phyloP scores from a whole-genome alignment of 2,329 filamentous ascomycete species.

The Claviceps maximensis region DNA sequence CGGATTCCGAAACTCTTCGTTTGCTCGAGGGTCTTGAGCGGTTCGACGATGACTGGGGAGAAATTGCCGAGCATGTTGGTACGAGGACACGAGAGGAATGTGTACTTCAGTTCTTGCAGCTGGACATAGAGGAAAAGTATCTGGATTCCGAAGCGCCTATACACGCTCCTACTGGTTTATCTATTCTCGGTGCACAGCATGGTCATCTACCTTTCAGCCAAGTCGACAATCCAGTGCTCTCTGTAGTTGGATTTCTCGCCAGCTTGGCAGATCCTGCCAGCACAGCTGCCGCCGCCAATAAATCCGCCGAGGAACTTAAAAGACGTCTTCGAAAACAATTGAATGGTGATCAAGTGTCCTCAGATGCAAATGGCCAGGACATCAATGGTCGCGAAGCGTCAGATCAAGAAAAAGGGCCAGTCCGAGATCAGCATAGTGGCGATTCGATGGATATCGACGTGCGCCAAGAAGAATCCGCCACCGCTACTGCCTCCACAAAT shows the following conservation, averaged over 20 bases:
- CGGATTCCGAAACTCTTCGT: slow-evolving; percentile 76
- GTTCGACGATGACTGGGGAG: slow-evolving; percentile 92
- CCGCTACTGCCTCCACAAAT: slow-evolving; percentile 35
- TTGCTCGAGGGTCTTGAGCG: slow-evolving; percentile 83
- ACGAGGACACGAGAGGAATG: slow-evolving; percentile 91
- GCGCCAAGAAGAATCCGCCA: slow-evolving; percentile 35
- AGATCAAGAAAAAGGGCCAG: not conserved
- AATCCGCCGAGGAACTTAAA: slow-evolving; percentile 76
- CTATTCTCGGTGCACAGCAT: slow-evolving; percentile 56
- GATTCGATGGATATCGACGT: slow-evolving; percentile 54
- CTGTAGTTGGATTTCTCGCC: slow-evolving; percentile 86
- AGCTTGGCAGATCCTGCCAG: slow-evolving; percentile 81
- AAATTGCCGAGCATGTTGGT: slow-evolving; percentile 83
- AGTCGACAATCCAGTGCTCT: slow-evolving; percentile 91
- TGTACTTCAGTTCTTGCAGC: slow-evolving; percentile 86
- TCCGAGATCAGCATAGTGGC: slow-evolving; percentile 22
- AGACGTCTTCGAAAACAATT: slow-evolving; percentile 66
- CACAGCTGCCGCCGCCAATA: slow-evolving; percentile 79
- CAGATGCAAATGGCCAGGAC: slow-evolving; percentile 44
- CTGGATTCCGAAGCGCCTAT: slow-evolving; percentile 56
- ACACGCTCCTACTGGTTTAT: slow-evolving; percentile 42
- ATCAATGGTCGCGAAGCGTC: slow-evolving; percentile 23
- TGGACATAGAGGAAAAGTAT: slow-evolving; percentile 97
- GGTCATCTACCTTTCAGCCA: slow-evolving; percentile 83
- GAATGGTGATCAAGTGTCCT: slow-evolving; percentile 38